A percentile compares a stretch with the other conserved stretches of the same genome.
Conservation (phyloP, 805 yeast species). For the Cyberlindnera bimundalis region DNA sequence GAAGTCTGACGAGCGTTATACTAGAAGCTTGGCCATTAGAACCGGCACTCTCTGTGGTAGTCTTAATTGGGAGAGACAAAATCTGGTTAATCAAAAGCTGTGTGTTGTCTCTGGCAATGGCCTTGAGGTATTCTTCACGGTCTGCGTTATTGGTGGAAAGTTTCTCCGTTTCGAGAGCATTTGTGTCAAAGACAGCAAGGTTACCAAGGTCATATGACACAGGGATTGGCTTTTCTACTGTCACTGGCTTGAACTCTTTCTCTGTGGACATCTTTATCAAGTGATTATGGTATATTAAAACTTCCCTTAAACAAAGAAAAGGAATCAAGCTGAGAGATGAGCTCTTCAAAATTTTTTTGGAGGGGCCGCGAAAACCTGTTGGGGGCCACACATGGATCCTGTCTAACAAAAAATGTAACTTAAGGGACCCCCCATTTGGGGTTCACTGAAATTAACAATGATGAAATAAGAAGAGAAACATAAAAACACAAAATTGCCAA, state of each 20-base stretch:
- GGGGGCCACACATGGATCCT: not conserved
- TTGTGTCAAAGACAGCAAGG: slow-evolving; percentile 84
- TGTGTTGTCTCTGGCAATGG: slow-evolving; percentile 83
- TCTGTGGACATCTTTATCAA: slow-evolving; percentile 9
- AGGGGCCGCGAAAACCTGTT: not conserved
- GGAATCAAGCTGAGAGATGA: slow-evolving; percentile 3
- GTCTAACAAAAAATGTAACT: not conserved
- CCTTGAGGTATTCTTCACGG: slow-evolving; percentile 61
- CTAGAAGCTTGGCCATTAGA: slow-evolving; percentile 61
- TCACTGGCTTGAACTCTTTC: slow-evolving; percentile 54
- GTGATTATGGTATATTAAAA: too few relatives aligned
- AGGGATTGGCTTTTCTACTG: slow-evolving; percentile 90
- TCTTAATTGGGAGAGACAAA: slow-evolving; percentile 81
- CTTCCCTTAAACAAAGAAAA: not conserved
- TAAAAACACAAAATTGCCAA: not conserved
- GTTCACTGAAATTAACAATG: too few relatives aligned
- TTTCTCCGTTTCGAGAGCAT: slow-evolving; percentile 68
- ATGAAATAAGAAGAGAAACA: too few relatives aligned
- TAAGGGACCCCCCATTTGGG: too few relatives aligned
- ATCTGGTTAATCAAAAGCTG: slow-evolving; percentile 90
- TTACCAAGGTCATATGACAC: slow-evolving; percentile 88
- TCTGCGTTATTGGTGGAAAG: slow-evolving; percentile 49
- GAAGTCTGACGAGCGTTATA: slow-evolving; percentile 79
- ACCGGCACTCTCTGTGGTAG: slow-evolving; percentile 71
- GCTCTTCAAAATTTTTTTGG: slow-evolving; percentile 9